Evolutionary conservation across 1,284 basidiomycete species (phyloP).

Genomic region (Apiotrichum laibachii): DNA sequence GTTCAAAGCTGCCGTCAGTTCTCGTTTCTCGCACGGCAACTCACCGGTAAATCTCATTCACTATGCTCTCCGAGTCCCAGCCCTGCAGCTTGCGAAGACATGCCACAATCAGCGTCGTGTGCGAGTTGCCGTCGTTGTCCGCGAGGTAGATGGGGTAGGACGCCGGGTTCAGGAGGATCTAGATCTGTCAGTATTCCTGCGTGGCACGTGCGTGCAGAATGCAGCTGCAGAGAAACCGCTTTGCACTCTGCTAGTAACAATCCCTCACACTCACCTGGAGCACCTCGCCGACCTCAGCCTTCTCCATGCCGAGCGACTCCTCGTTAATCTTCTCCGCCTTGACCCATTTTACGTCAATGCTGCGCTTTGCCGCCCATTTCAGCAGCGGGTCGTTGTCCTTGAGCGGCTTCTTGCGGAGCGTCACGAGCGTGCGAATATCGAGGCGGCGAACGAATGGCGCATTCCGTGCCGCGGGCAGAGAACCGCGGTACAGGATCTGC

Average conservation of each 20-base stretch:
- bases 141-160: slow-evolving; percentile 46
- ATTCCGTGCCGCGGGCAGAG: slow-evolving; percentile 40
- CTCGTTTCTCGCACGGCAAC: slow-evolving; percentile 11
- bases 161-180: slow-evolving; percentile 38
- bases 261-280: slow-evolving; percentile 33
- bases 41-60: slow-evolving; percentile 42
- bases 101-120: slow-evolving; percentile 44
- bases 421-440: slow-evolving; percentile 59
- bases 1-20: slow-evolving; percentile 36
- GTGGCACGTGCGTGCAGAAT: neutral
- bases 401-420: slow-evolving; percentile 55
- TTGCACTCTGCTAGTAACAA: too few relatives aligned
- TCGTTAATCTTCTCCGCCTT: slow-evolving; percentile 45
- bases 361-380: slow-evolving; percentile 28
- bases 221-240: too few relatives aligned
- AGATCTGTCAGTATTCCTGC: neutral
- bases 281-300: slow-evolving; percentile 37
- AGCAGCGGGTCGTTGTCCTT: slow-evolving; percentile 31
- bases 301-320: slow-evolving; percentile 45
- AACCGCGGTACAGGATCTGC: slow-evolving; percentile 43
- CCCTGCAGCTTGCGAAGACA: slow-evolving; percentile 47
- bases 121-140: slow-evolving; percentile 45
- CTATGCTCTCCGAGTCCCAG: slow-evolving; percentile 43
- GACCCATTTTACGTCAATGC: slow-evolving; percentile 37
- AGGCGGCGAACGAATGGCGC: slow-evolving; percentile 45